Evolutionary conservation across 2,329 filamentous ascomycete genomes (phyloP), one percentile per base, ranked within the genome.

Genomic region (Diaporthe sp.): DNA sequence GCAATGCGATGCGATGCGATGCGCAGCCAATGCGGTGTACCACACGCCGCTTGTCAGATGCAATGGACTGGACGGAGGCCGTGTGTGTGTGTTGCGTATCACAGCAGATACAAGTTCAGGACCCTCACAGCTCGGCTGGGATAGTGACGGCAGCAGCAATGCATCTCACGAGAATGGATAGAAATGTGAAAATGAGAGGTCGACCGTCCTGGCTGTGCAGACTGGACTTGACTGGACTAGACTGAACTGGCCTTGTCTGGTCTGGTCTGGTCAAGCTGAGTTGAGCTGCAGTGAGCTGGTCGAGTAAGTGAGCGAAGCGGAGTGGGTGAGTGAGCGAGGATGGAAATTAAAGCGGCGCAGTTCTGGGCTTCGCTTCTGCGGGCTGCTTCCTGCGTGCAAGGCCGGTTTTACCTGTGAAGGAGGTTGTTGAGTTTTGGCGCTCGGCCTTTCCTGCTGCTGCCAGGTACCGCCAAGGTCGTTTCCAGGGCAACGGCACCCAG

Each of bases 81-180:
- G 39, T 46, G 39, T 75, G 53, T 9, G 44, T 39, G 62, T 68
- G 62, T 71, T 72, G 75, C 68, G 75, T 76, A 57, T 72, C 68
- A 76, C 75, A 72, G 51, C 61, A 65, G 57, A 44, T 39, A 37
- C 53, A 73, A 57, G 34, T 31, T 28, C 25, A 55, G 31, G 58
- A 42, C 51, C 72, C 70, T 60, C 73, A 71, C 75, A 75, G 75
- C 71, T 73, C 71, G 71, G 58, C 58, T 73, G 71, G 71, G 72
- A 62, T 71, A 22, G 53, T 25, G 58, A 75, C 51, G 61, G 42
- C 58, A 57, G 61, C 72, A 62, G 55, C 58, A 72, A 71, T 72
- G 75, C 75, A 76, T 76, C 72, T 74, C 75, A 74, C 51, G 75
- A 65, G 49, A 57, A 44, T 46, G 17, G n/a, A 62, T n/a, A 25